Base-by-base conservation (phyloP, 768 basidiomycete genomes). In the Kwoniella dejecticola region DNA sequence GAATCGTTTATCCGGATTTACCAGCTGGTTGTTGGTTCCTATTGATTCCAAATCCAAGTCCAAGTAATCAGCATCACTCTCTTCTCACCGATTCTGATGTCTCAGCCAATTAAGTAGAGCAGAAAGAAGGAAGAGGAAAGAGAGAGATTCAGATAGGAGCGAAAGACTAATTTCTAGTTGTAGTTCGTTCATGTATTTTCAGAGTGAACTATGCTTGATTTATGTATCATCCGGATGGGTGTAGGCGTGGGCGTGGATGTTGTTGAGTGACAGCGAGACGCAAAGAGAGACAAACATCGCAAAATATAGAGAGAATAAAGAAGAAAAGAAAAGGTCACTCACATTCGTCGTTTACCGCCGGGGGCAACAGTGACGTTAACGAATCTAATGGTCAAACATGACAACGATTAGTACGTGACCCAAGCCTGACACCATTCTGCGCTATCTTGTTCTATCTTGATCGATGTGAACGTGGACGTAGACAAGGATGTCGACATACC, bases 341-440 rank as follows among this genome's bases (percentile, higher is more conserved):
- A 97, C 94, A 96, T 96, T 82, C 87, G 86, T 82, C 93, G 86
- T 84, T 96, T 96, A 81, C 91, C 94, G 65, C 90, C 89, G 50
- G 89, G 89, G 62, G 89, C 84, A 63, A 87, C 85, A 67, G 91
- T 95, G 68, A 95, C 91, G 81, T 95, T 95, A 68, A 94, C 91
- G 17, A 19, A 29, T 11, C 12, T 38, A 3, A 10, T 7, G 12
- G 13, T 17, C 5, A 8, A 4, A 33, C 17, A 38, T 17, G 36
- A 38, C 36, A 38, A 38, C 36, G 6, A n/a, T 33, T n/a, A 17
- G 19, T 8, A n/a, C n/a, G n/a, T n/a, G n/a, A n/a, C n/a, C n/a
- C n/a, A n/a, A n/a, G n/a, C n/a, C n/a, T n/a, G n/a, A n/a, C n/a
- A n/a, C n/a, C n/a, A n/a, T n/a, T n/a, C n/a, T n/a, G n/a, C n/a